Evolutionary conservation across 2,329 filamentous ascomycete genomes (phyloP).

Genomic region (Cladosporium sp.): DNA sequence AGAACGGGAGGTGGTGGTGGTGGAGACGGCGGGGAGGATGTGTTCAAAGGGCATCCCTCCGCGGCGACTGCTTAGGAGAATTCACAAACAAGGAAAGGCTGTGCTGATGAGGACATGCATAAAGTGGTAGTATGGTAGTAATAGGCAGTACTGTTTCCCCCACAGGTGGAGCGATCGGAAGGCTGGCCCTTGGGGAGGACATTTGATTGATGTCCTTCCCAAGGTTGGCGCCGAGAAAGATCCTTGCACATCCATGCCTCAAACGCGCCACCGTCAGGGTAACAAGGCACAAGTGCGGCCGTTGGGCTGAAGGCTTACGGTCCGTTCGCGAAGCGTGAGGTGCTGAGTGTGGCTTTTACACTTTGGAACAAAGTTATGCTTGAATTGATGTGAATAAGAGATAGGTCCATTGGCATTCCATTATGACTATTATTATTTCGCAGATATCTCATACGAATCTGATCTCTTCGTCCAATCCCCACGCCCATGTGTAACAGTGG

Average conservation of each 20-base stretch:
- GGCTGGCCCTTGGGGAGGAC: constrained; percentile 3
- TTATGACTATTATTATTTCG: too few relatives aligned
- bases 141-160: background rate
- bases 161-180: background rate
- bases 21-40: background rate
- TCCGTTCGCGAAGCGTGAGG: too few relatives aligned
- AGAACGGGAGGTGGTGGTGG: background rate
- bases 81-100: background rate
- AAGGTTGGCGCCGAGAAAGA: constrained; percentile 13
- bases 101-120: background rate
- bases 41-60: constrained; percentile 4
- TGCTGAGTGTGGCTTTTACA: too few relatives aligned
- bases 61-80: background rate
- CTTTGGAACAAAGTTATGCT: too few relatives aligned
- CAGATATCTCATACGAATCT: too few relatives aligned
- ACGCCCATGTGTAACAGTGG: too few relatives aligned
- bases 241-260: background rate
- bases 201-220: constrained; percentile 9
- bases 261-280: background rate
- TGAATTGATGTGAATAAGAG: too few relatives aligned
- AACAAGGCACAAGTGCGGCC: too few relatives aligned
- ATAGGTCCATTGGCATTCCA: too few relatives aligned
- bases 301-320: too few relatives aligned
- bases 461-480: too few relatives aligned
- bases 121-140: background rate